These are phyloP conservation scores for Smittium culicis DNA, from an alignment of 371 early-diverging fungal species.

Conservation along the genomic window DNA sequence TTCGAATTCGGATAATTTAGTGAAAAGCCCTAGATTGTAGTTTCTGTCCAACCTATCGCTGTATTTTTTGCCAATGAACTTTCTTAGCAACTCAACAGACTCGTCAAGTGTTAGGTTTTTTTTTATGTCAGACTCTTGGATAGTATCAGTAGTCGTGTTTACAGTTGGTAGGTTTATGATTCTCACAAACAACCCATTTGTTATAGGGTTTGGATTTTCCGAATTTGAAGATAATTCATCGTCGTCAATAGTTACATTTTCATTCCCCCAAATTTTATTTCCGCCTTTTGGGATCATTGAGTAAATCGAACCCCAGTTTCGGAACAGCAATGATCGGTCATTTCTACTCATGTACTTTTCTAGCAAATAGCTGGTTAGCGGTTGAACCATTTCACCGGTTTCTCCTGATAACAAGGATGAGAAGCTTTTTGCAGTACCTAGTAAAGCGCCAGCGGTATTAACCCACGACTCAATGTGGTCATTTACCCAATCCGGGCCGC, in stretches of 20 bases:
- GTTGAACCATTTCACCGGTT: slow-evolving; percentile 73
- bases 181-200: too few species aligned
- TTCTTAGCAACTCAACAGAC: slow-evolving; percentile 37
- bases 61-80: slow-evolving; percentile 37
- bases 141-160: too few species aligned
- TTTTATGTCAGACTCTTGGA: too few species aligned
- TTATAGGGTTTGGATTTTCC: too few species aligned
- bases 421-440: slow-evolving; percentile 79
- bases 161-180: too few species aligned
- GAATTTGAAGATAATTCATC: too few species aligned
- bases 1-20: slow-evolving; percentile 37
- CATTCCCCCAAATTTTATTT: too few species aligned
- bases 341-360: slow-evolving; percentile 72
- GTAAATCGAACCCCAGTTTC: too few species aligned
- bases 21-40: slow-evolving; percentile 52
- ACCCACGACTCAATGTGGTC: slow-evolving; percentile 68
- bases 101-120: slow-evolving; percentile 40
- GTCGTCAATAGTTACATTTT: too few species aligned
- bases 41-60: slow-evolving; percentile 36
- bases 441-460: slow-evolving; percentile 75
- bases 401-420: slow-evolving; percentile 67
- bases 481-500: slow-evolving; percentile 64
- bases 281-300: too few species aligned
- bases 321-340: too few species aligned
- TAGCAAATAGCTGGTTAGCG: slow-evolving; percentile 58